Evolutionary conservation across 176 grass and related monocot genomes (phyloP).

Genomic region (Triticum aestivum): DNA sequence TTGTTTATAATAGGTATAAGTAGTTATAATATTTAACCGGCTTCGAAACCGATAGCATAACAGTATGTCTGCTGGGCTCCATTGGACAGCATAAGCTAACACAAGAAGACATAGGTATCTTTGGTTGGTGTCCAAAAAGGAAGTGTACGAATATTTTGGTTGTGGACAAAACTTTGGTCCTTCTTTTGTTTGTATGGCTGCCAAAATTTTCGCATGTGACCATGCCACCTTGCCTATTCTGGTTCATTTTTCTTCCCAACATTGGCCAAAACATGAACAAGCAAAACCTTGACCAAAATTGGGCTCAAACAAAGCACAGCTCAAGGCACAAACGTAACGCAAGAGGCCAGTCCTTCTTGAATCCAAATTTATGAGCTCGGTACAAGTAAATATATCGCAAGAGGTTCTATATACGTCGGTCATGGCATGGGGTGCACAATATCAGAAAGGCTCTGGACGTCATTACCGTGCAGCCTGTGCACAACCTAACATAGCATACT

Average conservation of each 20-base stretch:
- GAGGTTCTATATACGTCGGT: neutral
- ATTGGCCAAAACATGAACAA: neutral
- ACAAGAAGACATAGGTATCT: neutral
- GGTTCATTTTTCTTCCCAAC: neutral
- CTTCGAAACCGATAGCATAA: neutral
- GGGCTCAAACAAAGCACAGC: neutral
- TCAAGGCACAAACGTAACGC: neutral
- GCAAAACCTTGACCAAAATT: neutral
- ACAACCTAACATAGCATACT: neutral
- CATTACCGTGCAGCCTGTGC: neutral
- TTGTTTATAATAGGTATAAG: neutral
- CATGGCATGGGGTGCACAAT: too few relatives aligned
- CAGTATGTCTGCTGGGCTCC: neutral
- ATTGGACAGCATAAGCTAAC: neutral
- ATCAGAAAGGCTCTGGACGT: neutral
- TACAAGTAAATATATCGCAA: neutral
- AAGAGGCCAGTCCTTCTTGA: neutral
- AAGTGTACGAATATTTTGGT: neutral
- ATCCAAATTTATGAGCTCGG: neutral
- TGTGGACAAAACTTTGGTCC: neutral
- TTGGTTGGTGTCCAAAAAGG: neutral
- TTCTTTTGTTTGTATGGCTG: neutral
- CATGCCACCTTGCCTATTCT: neutral
- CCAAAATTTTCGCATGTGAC: neutral
- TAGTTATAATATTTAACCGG: neutral